Conservation (phyloP, 768 basidiomycete genomes). For the Boletus bicolor region DNA sequence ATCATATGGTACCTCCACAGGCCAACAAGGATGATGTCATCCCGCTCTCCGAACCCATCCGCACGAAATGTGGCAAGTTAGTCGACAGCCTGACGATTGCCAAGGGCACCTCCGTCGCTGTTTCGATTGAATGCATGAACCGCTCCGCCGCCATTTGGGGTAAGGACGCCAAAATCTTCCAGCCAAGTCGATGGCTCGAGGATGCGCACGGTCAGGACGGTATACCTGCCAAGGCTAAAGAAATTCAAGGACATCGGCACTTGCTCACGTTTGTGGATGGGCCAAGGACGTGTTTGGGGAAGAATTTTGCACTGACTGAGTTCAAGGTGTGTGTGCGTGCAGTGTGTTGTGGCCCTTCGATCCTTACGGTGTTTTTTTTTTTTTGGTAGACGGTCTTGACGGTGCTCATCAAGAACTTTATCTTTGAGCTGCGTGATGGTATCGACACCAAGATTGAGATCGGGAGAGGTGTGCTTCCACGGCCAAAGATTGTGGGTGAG, state of each 20-base stretch:
- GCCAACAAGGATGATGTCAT: constrained; percentile 53
- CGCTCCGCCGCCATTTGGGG: constrained; percentile 57
- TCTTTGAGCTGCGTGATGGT: constrained; percentile 35
- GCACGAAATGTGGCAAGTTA: constrained; percentile 36
- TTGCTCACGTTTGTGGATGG: constrained; percentile 50
- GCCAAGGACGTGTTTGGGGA: constrained; percentile 47
- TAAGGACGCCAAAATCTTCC: constrained; percentile 50
- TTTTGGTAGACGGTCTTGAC: constrained; percentile 37
- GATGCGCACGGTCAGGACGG: neutral
- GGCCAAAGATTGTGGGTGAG: constrained; percentile 15
- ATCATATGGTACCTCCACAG: constrained; percentile 19
- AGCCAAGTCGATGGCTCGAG: constrained; percentile 61
- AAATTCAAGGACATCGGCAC: constrained; percentile 47
- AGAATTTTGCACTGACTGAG: constrained; percentile 41
- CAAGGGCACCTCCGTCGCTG: constrained; percentile 44
- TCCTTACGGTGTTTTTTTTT: neutral
- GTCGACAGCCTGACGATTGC: constrained; percentile 41
- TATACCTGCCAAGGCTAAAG: constrained; percentile 29
- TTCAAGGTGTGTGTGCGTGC: constrained; percentile 23
- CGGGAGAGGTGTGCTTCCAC: constrained; percentile 1
- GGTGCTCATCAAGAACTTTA: constrained; percentile 41
- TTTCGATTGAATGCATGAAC: constrained; percentile 48
- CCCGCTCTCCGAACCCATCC: constrained; percentile 50
- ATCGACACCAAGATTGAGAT: constrained; percentile 20
- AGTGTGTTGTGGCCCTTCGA: too few species aligned